A percentile compares a stretch with the other conserved stretches of the same genome.
Conservation (phyloP, 306 rosid genomes). For the Trichosanthes cucumerina region DNA sequence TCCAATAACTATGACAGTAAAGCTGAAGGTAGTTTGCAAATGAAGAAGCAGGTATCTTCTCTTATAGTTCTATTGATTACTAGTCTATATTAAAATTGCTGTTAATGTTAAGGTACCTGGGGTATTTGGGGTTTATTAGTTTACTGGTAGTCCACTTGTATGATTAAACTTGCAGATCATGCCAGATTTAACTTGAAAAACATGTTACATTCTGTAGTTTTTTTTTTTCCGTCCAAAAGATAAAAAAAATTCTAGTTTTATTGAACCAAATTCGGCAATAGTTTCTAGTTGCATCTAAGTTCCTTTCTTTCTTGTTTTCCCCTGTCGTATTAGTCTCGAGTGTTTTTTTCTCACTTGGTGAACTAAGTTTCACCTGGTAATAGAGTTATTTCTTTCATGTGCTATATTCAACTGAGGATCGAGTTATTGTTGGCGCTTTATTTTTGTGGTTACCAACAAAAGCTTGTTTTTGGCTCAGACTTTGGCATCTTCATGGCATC, state of each 20-base stretch:
- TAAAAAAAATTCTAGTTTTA: not conserved
- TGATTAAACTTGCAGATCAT: not conserved
- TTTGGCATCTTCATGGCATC: slow-evolving; percentile 57
- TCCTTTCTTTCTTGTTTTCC: not conserved
- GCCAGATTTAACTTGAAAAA: not conserved
- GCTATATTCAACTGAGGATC: not conserved
- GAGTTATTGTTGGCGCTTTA: not conserved
- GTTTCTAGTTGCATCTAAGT: not conserved
- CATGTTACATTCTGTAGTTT: not conserved
- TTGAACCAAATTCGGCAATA: not conserved
- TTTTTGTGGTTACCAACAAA: not conserved
- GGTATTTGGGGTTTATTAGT: not conserved
- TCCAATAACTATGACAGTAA: slow-evolving; percentile 49
- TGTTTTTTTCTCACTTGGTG: not conserved
- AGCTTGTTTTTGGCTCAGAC: slow-evolving; percentile 42
- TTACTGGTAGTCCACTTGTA: not conserved
- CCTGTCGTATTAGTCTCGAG: not conserved
- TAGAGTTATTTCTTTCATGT: not conserved
- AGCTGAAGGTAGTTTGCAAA: slow-evolving; percentile 20
- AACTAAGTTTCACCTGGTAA: not conserved
- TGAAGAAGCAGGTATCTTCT: slow-evolving; percentile 54
- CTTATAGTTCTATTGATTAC: not conserved
- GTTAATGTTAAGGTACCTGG: not conserved
- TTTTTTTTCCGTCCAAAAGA: not conserved
- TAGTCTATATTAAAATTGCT: not conserved